Evolutionary conservation across 2,329 filamentous ascomycete species (phyloP), one percentile per base, ranked within the genome.

Genomic region (Cladosporium sp.): DNA sequence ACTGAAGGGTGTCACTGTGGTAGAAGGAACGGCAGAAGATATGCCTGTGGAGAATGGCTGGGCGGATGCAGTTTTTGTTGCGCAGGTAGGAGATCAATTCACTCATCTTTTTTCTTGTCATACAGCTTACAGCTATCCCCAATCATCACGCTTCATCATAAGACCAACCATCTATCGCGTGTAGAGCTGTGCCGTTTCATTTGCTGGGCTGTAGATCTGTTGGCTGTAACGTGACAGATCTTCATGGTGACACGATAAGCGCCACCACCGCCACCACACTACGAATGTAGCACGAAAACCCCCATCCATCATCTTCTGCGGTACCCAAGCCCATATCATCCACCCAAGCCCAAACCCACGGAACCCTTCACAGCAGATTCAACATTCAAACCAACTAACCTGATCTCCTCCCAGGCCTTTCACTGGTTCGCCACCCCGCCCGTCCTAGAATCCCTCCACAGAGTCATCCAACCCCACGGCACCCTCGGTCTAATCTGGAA

Each of bases 401-500:
- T 9, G 5, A 20, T 20, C 55, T 25, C 8, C 20, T 12, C 43
- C 17, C 20, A 75, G 74, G 71, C 71, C 38, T 76, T 76, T 65
- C 74, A 77, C 67, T 77, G 88, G 88, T 91, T 91, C 73, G 84
- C 87, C 39, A 88, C 81, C 55, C 74, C 80, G 42, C 79, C 83
- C 37, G 77, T 87, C 0, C 74, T 92, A 28, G 72, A 76, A 47
- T 87, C 90, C 65, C 87, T 91, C n/a, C 80, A 84, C 64, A 82
- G 87, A 49, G 80, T 88, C 0, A 73, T 91, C 50, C 82, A 81
- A 66, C 84, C 84, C 0, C 80, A 80, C 6, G 82, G 82, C 6
- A 77, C 78, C 28, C 76, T 91, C 28, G 88, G 84, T 14, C 72
- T 89, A 70, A 85, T 91, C 55, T 91, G 88, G 88, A 90, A 64